phyloP scores from a whole-genome alignment of 2,329 filamentous ascomycete genomes.

The Neoarthrinium moseri region DNA sequence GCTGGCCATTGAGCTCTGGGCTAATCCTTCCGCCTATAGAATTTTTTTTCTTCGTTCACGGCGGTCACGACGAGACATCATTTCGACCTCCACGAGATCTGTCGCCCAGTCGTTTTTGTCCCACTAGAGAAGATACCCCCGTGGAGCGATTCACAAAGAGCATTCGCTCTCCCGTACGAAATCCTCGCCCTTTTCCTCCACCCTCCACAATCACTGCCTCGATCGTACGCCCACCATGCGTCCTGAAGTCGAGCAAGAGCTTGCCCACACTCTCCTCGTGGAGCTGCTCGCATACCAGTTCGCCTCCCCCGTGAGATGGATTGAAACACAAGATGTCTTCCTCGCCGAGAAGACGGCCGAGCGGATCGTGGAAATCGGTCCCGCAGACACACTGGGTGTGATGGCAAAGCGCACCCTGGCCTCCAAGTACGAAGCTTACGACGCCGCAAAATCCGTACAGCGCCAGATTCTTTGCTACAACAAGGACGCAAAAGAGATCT shows the following conservation, averaged over 20 bases:
- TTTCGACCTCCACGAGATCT: not conserved
- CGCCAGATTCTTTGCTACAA: constrained; percentile 99
- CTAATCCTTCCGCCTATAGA: constrained; percentile 1
- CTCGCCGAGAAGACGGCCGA: constrained; percentile 94
- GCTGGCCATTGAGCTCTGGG: not conserved
- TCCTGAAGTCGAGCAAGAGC: constrained; percentile 98
- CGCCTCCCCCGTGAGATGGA: constrained; percentile 98
- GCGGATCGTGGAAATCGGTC: constrained; percentile 96
- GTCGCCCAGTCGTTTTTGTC: constrained; percentile 5
- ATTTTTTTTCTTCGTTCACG: constrained; percentile 1
- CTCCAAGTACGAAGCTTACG: constrained; percentile 97
- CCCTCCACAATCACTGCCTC: constrained; percentile 13
- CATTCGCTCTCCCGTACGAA: constrained; percentile 5
- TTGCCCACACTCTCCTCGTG: constrained; percentile 95
- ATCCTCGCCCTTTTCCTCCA: constrained; percentile 6
- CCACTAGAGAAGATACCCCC: constrained; percentile 9
- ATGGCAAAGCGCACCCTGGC: constrained; percentile 97
- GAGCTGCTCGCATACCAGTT: constrained; percentile 99
- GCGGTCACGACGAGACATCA: constrained; percentile 1
- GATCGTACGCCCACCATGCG: constrained; percentile 61
- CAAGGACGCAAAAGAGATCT: constrained; percentile 98
- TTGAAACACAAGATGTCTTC: constrained; percentile 99
- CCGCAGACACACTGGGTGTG: constrained; percentile 91
- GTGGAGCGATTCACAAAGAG: constrained; percentile 7
- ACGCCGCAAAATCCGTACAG: constrained; percentile 93